These are phyloP conservation scores for Gaeumannomyces tritici DNA, from an alignment of 2,329 filamentous ascomycete genomes.

Conservation along the genomic window DNA sequence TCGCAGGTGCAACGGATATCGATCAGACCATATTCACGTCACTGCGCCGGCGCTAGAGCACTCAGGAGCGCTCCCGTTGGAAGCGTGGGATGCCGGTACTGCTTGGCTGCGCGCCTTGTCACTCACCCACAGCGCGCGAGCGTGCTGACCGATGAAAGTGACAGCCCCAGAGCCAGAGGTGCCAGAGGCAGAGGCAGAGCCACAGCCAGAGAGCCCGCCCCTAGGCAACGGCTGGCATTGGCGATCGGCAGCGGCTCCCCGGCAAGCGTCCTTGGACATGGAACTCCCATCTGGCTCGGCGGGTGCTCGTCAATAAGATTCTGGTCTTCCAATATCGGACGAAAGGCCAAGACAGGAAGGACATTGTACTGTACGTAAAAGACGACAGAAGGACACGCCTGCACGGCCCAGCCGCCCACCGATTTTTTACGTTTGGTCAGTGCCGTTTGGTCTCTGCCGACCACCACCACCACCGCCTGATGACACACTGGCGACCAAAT, in stretches of 20 bases:
- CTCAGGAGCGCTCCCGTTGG: background rate
- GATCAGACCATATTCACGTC: background rate
- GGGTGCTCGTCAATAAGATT: background rate
- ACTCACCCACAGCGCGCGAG: background rate
- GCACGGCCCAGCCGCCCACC: background rate
- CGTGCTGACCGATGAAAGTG: too few species aligned
- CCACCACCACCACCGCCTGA: too few species aligned
- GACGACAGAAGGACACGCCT: too few species aligned
- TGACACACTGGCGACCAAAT: too few species aligned
- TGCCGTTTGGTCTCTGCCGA: too few species aligned
- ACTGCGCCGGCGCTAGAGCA: background rate
- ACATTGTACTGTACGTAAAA: background rate
- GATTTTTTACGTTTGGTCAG: too few species aligned
- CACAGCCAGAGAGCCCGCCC: too few species aligned
- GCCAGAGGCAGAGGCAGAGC: too few species aligned
- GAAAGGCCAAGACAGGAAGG: background rate
- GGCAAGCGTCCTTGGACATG: background rate
- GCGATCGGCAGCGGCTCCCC: background rate
- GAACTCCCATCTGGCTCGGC: background rate
- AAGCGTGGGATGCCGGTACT: background rate
- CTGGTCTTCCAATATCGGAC: background rate
- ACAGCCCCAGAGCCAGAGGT: too few species aligned
- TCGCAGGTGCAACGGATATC: background rate
- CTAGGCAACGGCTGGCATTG: background rate
- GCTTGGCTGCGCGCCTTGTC: background rate